These are phyloP conservation scores for Pulicaria dysenterica DNA, from an alignment of 129 eudicot genomes.

Conservation along the genomic window DNA sequence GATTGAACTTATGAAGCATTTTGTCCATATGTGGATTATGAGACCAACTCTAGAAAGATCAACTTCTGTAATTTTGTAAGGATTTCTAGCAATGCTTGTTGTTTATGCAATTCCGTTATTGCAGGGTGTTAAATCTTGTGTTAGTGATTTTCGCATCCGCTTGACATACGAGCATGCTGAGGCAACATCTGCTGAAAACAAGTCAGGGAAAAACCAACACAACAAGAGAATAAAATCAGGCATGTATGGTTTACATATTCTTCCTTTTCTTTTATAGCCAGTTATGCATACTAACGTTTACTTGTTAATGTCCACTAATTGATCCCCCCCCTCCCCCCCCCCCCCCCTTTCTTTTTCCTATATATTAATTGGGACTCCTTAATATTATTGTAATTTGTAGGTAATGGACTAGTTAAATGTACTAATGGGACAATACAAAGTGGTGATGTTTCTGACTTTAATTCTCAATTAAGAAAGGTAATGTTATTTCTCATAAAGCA, in stretches of 20 bases:
- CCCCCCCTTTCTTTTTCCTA: background rate
- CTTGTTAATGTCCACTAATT: constrained; percentile 8
- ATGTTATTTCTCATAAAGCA: constrained; percentile 18
- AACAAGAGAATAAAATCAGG: constrained; percentile 84
- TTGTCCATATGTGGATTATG: background rate
- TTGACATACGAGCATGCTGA: constrained; percentile 62
- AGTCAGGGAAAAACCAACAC: constrained; percentile 47
- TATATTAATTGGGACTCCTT: background rate
- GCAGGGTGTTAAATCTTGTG: constrained; percentile 69
- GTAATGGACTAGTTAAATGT: constrained; percentile 34
- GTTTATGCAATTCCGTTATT: constrained; percentile 29
- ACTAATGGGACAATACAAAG: constrained; percentile 33
- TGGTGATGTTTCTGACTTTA: constrained; percentile 33
- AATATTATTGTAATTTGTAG: constrained; percentile 14
- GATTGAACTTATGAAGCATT: background rate
- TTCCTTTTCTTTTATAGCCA: background rate
- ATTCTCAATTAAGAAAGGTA: constrained; percentile 57
- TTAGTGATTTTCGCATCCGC: constrained; percentile 71
- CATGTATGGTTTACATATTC: constrained; percentile 27
- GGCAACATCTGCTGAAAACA: constrained; percentile 33
- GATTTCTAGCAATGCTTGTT: constrained; percentile 17
- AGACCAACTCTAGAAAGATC: constrained; percentile 2
- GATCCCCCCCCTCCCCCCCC: background rate
- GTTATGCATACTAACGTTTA: background rate
- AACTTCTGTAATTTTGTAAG: constrained; percentile 12